These are phyloP conservation scores for Porphyridium purpureum DNA, from an alignment of 23 red algal genomes.

Conservation along the genomic window DNA sequence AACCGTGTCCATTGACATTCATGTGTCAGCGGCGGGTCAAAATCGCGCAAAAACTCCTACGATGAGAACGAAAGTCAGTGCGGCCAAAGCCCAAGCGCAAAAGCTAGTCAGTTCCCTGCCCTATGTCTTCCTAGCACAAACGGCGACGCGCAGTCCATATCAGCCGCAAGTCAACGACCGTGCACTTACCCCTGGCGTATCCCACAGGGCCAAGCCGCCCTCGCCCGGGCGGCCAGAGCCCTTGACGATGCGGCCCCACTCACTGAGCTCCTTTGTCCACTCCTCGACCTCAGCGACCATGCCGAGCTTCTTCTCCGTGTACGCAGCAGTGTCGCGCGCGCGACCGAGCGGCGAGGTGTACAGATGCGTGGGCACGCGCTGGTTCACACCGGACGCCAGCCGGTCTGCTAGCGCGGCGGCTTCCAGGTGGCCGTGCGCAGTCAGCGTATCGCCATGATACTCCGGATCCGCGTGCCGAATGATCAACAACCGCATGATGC, in stretches of 20 bases:
- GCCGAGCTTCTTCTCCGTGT: slow-evolving; percentile 25
- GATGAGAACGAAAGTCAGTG: too few species aligned
- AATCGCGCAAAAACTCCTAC: slow-evolving; percentile 31
- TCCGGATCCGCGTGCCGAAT: slow-evolving; percentile 96
- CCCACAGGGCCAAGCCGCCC: slow-evolving; percentile 78
- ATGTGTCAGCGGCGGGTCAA: not conserved
- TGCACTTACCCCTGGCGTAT: slow-evolving; percentile 44
- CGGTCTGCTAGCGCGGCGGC: slow-evolving; percentile 59
- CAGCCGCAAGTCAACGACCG: too few species aligned
- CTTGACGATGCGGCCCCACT: slow-evolving; percentile 19
- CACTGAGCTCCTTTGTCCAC: slow-evolving; percentile 83
- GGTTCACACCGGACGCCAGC: slow-evolving; percentile 24
- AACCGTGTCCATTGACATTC: slow-evolving; percentile 13
- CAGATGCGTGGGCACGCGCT: slow-evolving; percentile 14
- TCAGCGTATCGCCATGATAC: slow-evolving; percentile 71
- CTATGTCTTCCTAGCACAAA: too few species aligned
- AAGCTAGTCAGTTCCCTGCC: too few species aligned
- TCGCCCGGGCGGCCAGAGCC: slow-evolving; percentile 11
- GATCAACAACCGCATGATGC: slow-evolving; percentile 78
- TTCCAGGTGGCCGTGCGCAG: slow-evolving; percentile 45
- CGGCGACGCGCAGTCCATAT: too few species aligned
- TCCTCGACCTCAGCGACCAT: slow-evolving; percentile 49
- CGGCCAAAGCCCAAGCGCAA: too few species aligned
- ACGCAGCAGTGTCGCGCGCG: slow-evolving; percentile 55
- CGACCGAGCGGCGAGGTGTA: slow-evolving; percentile 88